phyloP scores from a whole-genome alignment of 2,329 filamentous ascomycete genomes.

The Aspergillus tamarii region DNA sequence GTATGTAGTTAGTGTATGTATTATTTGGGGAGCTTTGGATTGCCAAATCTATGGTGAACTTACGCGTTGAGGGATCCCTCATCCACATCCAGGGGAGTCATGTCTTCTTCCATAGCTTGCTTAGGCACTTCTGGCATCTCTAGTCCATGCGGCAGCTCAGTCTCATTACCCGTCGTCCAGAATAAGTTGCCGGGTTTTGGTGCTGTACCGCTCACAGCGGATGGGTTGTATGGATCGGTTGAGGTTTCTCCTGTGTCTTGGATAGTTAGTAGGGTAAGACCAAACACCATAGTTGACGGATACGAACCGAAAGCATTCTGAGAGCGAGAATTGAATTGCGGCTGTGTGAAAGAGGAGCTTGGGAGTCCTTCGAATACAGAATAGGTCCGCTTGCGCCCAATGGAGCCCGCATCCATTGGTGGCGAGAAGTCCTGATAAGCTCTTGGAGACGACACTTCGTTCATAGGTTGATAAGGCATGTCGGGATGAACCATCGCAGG shows the following conservation, averaged over 20 bases:
- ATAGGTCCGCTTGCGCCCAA: constrained; percentile 52
- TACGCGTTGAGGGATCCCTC: constrained; percentile 46
- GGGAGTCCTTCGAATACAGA: constrained; percentile 53
- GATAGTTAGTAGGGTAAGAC: constrained; percentile 15
- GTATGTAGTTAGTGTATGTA: constrained; percentile 19
- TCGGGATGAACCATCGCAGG: constrained; percentile 44
- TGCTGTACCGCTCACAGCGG: constrained; percentile 40
- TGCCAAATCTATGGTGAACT: constrained; percentile 17
- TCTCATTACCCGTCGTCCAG: constrained; percentile 40
- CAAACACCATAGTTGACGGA: not conserved
- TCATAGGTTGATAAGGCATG: constrained; percentile 48
- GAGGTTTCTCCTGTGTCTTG: constrained; percentile 32
- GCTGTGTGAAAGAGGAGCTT: constrained; percentile 45
- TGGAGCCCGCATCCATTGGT: constrained; percentile 47
- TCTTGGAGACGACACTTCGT: constrained; percentile 45
- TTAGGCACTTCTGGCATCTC: constrained; percentile 37
- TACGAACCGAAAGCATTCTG: constrained; percentile 40
- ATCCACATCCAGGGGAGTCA: constrained; percentile 40
- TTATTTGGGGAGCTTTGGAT: not conserved
- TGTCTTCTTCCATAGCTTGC: constrained; percentile 38
- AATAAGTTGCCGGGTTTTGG: constrained; percentile 43
- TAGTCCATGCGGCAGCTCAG: constrained; percentile 35
- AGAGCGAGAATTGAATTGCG: constrained; percentile 39
- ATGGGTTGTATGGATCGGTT: constrained; percentile 36
- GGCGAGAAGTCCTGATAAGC: constrained; percentile 58